Conservation (phyloP, 257 asterid genomes). For the Thymus mandschuricus region DNA sequence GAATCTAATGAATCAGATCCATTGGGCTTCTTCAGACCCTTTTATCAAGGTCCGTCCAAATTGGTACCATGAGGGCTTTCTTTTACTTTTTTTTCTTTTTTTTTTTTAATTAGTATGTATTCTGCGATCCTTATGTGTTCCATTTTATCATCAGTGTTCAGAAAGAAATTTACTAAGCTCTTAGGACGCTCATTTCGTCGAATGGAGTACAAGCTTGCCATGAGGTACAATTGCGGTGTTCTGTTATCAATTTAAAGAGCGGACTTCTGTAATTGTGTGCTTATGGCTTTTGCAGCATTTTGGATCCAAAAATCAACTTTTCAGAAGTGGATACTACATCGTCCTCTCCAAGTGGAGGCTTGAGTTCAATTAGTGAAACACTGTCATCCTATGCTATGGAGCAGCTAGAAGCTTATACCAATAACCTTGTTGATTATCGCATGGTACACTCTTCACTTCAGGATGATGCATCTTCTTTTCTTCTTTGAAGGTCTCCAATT, state of each 20-base stretch:
- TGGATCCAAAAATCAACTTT: slow-evolving; percentile 86
- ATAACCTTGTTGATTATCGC: slow-evolving; percentile 62
- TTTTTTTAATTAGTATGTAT: slow-evolving; percentile 8
- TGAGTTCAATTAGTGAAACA: slow-evolving; percentile 51
- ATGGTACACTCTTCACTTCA: slow-evolving; percentile 50
- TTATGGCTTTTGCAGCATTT: slow-evolving; percentile 59
- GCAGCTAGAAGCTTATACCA: slow-evolving; percentile 79
- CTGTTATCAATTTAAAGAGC: slow-evolving; percentile 25
- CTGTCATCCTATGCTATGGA: slow-evolving; percentile 60
- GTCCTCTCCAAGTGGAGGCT: slow-evolving; percentile 47
- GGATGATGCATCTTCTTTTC: slow-evolving; percentile 14
- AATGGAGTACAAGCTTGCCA: slow-evolving; percentile 97
- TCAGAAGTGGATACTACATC: slow-evolving; percentile 45
- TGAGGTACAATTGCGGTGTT: slow-evolving; percentile 60
- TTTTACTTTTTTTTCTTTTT: too few relatives aligned
- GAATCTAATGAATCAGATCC: slow-evolving; percentile 61
- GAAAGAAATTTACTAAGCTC: slow-evolving; percentile 56
- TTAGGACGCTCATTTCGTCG: slow-evolving; percentile 55
- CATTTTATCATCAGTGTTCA: slow-evolving; percentile 54
- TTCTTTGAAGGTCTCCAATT: slow-evolving; percentile 5
- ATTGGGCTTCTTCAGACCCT: slow-evolving; percentile 76
- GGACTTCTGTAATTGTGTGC: slow-evolving; percentile 30
- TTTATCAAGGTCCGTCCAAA: slow-evolving; percentile 58
- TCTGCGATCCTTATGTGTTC: slow-evolving; percentile 11
- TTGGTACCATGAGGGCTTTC: not conserved